Evolutionary conservation across 2,329 filamentous ascomycete genomes (phyloP).

Genomic region (Balansia obtecta): DNA sequence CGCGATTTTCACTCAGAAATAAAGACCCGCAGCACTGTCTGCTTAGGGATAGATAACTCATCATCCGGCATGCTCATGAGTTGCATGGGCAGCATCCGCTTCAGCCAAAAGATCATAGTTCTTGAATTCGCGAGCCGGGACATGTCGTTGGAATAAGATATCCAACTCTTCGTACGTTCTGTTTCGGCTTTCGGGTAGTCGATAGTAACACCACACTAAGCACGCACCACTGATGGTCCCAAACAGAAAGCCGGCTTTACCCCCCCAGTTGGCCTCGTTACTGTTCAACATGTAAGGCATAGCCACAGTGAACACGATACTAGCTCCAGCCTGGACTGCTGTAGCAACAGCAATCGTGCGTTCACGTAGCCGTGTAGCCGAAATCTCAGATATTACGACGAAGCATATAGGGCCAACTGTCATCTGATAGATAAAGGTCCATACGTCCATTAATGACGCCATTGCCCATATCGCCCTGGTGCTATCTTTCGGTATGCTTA

Average conservation of each 20-base stretch:
- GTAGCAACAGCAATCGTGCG: constrained; percentile 20
- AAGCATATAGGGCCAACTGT: constrained; percentile 29
- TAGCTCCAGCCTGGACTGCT: constrained; percentile 14
- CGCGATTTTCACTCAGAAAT: too few relatives aligned
- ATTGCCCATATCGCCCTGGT: constrained; percentile 23
- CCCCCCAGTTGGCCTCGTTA: constrained; percentile 18
- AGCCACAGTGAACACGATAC: constrained; percentile 14
- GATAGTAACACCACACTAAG: constrained; percentile 15
- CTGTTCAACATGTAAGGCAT: constrained; percentile 21
- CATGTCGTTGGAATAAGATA: constrained; percentile 14
- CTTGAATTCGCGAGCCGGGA: constrained; percentile 9
- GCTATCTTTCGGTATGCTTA: constrained; percentile 22
- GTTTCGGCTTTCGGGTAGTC: constrained; percentile 17
- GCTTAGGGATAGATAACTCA: background rate
- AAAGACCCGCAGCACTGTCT: background rate
- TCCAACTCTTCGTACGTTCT: constrained; percentile 21
- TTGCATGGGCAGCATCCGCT: background rate
- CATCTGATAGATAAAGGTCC: constrained; percentile 29
- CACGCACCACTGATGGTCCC: constrained; percentile 13
- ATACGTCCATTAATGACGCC: constrained; percentile 26
- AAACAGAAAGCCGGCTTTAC: constrained; percentile 21
- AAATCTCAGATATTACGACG: constrained; percentile 27
- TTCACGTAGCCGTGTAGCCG: constrained; percentile 20
- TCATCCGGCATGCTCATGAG: background rate
- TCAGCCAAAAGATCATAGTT: constrained; percentile 10